Percentiles rank a stretch among this genome's conserved stretches.
These are phyloP conservation scores for Lagenaria siceraria DNA, from an alignment of 306 rosid genomes.

Conservation along the genomic window DNA sequence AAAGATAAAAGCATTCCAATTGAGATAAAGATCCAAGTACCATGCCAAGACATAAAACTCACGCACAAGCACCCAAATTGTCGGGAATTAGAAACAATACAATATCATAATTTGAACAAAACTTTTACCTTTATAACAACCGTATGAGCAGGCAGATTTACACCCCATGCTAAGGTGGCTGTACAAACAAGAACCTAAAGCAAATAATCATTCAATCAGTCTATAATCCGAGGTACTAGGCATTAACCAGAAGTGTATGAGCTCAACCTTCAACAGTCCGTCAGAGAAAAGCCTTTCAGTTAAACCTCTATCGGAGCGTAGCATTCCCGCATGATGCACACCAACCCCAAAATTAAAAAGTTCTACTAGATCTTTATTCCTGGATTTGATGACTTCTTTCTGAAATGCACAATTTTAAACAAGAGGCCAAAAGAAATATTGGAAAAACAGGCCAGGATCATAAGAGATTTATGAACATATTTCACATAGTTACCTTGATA, in stretches of 20 bases:
- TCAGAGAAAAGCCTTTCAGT: slow-evolving; percentile 89
- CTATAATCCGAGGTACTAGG: background rate
- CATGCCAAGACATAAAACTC: background rate
- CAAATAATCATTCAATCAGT: slow-evolving; percentile 12
- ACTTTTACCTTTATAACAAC: slow-evolving; percentile 79
- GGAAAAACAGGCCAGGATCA: background rate
- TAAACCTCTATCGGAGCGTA: slow-evolving; percentile 86
- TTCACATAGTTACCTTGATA: slow-evolving; percentile 41
- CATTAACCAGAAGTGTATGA: slow-evolving; percentile 10
- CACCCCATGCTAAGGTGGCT: slow-evolving; percentile 99
- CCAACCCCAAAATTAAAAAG: slow-evolving; percentile 84
- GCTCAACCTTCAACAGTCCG: slow-evolving; percentile 76
- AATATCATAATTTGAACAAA: slow-evolving; percentile 4
- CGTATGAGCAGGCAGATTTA: slow-evolving; percentile 95
- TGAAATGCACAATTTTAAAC: slow-evolving; percentile 29
- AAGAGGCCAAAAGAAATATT: slow-evolving; percentile 10
- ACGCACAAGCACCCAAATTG: background rate
- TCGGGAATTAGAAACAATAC: background rate
- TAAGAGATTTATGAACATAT: slow-evolving; percentile 9
- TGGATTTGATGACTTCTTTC: slow-evolving; percentile 84
- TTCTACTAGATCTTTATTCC: slow-evolving; percentile 85
- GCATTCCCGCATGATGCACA: slow-evolving; percentile 98
- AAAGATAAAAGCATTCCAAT: background rate
- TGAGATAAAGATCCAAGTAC: too few relatives aligned
- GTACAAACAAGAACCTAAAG: slow-evolving; percentile 92